phyloP scores from a whole-genome alignment of 139 green algal species.

The Closterium sp. region DNA sequence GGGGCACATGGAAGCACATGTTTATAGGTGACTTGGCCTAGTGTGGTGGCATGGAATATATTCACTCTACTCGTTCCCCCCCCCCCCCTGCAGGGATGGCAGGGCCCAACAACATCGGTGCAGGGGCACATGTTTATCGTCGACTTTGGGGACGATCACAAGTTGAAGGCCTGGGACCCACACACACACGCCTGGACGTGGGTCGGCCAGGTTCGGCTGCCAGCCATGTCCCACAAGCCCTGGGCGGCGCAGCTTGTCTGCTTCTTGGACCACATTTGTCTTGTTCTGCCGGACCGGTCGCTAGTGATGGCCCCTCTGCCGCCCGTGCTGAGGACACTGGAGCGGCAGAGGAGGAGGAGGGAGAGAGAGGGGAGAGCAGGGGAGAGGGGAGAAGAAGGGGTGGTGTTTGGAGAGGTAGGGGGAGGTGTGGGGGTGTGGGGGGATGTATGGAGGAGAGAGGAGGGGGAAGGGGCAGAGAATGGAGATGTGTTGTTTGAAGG shows the following conservation, averaged over 20 bases:
- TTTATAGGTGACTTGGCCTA: not conserved
- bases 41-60: not conserved
- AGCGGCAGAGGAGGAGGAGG: not conserved
- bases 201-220: conserved; percentile 3
- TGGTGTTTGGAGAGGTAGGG: not conserved
- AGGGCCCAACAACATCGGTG: conserved; percentile 17
- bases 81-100: conserved; percentile 16
- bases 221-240: conserved; percentile 11
- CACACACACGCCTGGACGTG: conserved; percentile 5
- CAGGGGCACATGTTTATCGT: conserved; percentile 29
- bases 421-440: not conserved
- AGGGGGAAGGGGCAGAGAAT: not conserved
- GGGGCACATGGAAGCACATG: not conserved
- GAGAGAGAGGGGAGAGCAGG: not conserved
- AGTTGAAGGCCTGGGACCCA: conserved; percentile 21
- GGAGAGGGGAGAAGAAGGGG: not conserved
- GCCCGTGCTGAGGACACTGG: not conserved
- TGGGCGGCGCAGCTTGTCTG: conserved; percentile 33
- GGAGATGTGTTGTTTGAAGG: no score
- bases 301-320: conserved; percentile 11
- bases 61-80: not conserved
- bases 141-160: conserved; percentile 13
- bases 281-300: conserved; percentile 10
- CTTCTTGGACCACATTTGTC: conserved; percentile 20
- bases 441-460: not conserved